A percentile compares a stretch with the other conserved stretches of the same genome.
phyloP scores from a whole-genome alignment of 805 yeast genomes.

The Starmerella sp. region DNA sequence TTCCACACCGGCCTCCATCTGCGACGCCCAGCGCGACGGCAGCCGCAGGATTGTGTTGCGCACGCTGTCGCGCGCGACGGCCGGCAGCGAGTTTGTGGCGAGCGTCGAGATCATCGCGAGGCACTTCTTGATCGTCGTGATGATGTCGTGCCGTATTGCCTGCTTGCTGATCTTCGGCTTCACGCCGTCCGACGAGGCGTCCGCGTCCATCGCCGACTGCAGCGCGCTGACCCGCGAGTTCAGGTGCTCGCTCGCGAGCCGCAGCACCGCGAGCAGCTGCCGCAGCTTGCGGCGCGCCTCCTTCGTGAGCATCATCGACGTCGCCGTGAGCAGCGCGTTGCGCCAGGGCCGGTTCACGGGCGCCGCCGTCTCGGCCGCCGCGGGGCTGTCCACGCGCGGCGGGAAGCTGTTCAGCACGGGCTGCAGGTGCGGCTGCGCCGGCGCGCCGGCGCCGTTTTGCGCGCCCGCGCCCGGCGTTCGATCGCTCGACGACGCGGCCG shows the following conservation, averaged over 20 bases:
- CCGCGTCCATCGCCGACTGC: slow-evolving; percentile 21
- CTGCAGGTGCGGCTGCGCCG: neutral
- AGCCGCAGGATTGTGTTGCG: slow-evolving; percentile 64
- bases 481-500: neutral
- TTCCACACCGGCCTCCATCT: slow-evolving; percentile 21
- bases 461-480: neutral
- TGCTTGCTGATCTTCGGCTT: slow-evolving; percentile 24
- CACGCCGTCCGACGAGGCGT: slow-evolving; percentile 19
- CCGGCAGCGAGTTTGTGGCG: slow-evolving; percentile 64
- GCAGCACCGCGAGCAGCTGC: slow-evolving; percentile 17
- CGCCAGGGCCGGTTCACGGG: slow-evolving; percentile 21
- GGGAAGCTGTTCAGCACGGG: neutral
- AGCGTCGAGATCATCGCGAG: slow-evolving; percentile 77
- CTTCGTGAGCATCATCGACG: slow-evolving; percentile 34
- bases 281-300: slow-evolving; percentile 20
- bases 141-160: slow-evolving; percentile 64
- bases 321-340: slow-evolving; percentile 27
- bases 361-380: slow-evolving; percentile 6
- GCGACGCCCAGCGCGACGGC: slow-evolving; percentile 60
- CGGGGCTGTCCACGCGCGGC: neutral
- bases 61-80: slow-evolving; percentile 68
- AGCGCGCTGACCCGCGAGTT: slow-evolving; percentile 21
- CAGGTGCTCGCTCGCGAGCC: slow-evolving; percentile 21
- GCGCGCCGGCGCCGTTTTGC: neutral
- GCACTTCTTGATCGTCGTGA: slow-evolving; percentile 79